phyloP scores from a whole-genome alignment of 2,329 filamentous ascomycete species.

The Colletotrichum nymphaeae region DNA sequence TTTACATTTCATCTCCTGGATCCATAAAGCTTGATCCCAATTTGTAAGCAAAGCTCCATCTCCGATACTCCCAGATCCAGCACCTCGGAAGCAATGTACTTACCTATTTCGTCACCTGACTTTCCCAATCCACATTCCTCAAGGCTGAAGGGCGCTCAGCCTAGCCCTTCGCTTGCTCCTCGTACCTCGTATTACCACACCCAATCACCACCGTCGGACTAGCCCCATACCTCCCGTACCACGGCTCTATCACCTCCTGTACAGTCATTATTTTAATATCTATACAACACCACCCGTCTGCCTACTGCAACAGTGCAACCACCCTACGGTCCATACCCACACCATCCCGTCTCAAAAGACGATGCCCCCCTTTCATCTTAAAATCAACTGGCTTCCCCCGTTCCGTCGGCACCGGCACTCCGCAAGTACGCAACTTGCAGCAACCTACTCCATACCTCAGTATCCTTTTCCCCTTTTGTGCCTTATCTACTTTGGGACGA shows the following conservation, averaged over 20 bases:
- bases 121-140: neutral
- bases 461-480: neutral
- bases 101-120: neutral
- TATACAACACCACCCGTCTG: neutral
- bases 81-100: neutral
- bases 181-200: neutral
- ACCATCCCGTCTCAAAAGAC: neutral
- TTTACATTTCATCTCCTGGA: too few species aligned
- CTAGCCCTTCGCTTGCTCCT: neutral
- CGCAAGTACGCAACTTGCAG: too few species aligned
- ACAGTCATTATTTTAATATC: neutral
- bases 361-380: neutral
- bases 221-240: neutral
- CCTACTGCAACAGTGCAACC: neutral
- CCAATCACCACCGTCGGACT: neutral
- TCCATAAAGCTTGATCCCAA: too few species aligned
- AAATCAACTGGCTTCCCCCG: neutral
- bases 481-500: neutral
- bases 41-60: too few species aligned
- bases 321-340: neutral
- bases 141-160: neutral
- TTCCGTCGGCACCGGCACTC: too few species aligned
- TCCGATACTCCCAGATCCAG: neutral
- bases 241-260: neutral
- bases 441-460: too few species aligned